Percentiles rank a stretch among this genome's conserved stretches.
phyloP scores from a whole-genome alignment of 768 basidiomycete species.

The Butyriboletus loyo region DNA sequence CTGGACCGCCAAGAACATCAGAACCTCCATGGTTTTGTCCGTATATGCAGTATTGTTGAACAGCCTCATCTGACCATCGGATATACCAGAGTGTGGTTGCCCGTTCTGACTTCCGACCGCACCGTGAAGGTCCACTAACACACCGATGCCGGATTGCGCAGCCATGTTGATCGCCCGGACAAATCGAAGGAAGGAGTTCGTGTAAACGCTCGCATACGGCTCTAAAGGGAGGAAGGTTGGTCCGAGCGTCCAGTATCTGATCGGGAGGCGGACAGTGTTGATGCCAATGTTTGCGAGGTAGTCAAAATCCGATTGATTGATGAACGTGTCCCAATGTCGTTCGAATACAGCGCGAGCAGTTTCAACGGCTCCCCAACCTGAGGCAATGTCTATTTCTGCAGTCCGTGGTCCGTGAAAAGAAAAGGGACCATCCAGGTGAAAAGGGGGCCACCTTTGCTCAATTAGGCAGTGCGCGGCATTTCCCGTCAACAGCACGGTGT shows the following conservation, averaged over 20 bases:
- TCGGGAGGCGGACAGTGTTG: slow-evolving; percentile 63
- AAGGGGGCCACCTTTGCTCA: no score
- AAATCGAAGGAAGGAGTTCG: slow-evolving; percentile 37
- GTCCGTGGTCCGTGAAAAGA: slow-evolving; percentile 48
- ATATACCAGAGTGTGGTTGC: slow-evolving; percentile 31
- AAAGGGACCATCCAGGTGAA: slow-evolving; percentile 78
- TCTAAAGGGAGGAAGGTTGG: slow-evolving; percentile 35
- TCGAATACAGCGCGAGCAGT: slow-evolving; percentile 55
- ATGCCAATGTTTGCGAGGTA: slow-evolving; percentile 58
- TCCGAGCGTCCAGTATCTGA: slow-evolving; percentile 47
- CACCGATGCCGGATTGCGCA: slow-evolving; percentile 40
- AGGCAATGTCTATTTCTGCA: slow-evolving; percentile 66
- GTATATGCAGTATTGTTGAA: slow-evolving; percentile 36
- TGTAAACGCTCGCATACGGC: slow-evolving; percentile 40
- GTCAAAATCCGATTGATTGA: slow-evolving; percentile 60
- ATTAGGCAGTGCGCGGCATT: no score
- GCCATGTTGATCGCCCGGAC: slow-evolving; percentile 44
- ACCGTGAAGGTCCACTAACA: slow-evolving; percentile 54
- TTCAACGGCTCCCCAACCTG: slow-evolving; percentile 40
- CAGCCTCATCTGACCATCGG: slow-evolving; percentile 38
- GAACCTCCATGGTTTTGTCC: slow-evolving; percentile 38
- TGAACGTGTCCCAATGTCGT: slow-evolving; percentile 73
- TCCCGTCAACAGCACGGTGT: no score
- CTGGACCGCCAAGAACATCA: slow-evolving; percentile 36
- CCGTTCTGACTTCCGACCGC: slow-evolving; percentile 51